These are phyloP conservation scores for Bombardia bombarda DNA, from an alignment of 495 filamentous ascomycete species.

Conservation along the genomic window DNA sequence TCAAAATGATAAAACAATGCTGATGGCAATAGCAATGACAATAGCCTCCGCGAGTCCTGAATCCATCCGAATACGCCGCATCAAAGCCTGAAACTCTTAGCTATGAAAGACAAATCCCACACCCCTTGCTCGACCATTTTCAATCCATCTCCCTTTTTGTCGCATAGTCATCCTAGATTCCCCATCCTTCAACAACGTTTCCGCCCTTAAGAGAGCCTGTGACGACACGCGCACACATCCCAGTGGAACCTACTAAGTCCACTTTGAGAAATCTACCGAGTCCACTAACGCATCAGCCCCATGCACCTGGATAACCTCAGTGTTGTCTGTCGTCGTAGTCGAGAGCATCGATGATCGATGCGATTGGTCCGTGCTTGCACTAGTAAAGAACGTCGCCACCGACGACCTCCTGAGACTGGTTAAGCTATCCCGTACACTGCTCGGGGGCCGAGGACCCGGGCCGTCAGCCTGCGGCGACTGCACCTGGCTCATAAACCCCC, in stretches of 20 bases:
- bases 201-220: too few species aligned
- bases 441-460: slow-evolving; percentile 27
- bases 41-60: background rate
- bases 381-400: slow-evolving; percentile 49
- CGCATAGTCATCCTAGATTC: too few species aligned
- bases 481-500: background rate
- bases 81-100: background rate
- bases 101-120: background rate
- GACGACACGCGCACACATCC: too few species aligned
- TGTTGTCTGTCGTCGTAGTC: slow-evolving; percentile 39
- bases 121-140: background rate
- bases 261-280: slow-evolving; percentile 54
- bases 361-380: slow-evolving; percentile 36
- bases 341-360: slow-evolving; percentile 45
- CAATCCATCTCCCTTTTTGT: too few species aligned
- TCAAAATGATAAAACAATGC: too few species aligned
- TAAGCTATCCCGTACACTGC: slow-evolving; percentile 43
- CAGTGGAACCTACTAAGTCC: slow-evolving; percentile 39
- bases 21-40: background rate
- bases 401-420: slow-evolving; percentile 41
- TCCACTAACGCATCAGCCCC: slow-evolving; percentile 44
- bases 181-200: too few species aligned
- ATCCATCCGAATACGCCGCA: background rate
- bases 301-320: slow-evolving; percentile 29
- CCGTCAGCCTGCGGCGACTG: slow-evolving; percentile 4